Evolutionary conservation across 2,329 filamentous ascomycete genomes (phyloP), one percentile per base, ranked within the genome.

Genomic region (Penicillium psychrosexuale): DNA sequence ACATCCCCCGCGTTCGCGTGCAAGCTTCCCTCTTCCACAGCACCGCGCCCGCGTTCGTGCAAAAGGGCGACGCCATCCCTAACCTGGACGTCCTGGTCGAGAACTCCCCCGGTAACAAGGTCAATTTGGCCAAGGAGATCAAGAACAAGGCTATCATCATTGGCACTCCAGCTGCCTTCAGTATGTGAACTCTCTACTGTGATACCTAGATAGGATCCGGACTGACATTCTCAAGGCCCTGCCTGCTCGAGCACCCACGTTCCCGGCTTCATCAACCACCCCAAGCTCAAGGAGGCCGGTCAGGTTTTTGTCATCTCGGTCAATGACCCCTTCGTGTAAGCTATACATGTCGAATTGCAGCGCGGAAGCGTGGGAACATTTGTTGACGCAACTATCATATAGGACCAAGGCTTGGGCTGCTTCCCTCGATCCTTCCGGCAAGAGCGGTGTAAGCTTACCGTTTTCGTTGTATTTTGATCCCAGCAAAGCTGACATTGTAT

Each of bases 271-370:
- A 88, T 97, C 74, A 86, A 85, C 69, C 88, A 90, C 70, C 82
- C 87, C 52, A 85, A 87, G 72, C 81, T 95, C 65, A 89, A 89
- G 77, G 80, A 87, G 57, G 90, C 89, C 30, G 92, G 91, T 46
- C 81, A 88, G 67, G 89, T 96, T 43, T 96, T 95, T 68, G 90
- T 97, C 38, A 85, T 97, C 53, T 86, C 89, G 15, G 92, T 97
- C 70, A 97, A 97, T 72, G 93, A 97, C 72, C 84, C 91, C 19
- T 97, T 97, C 72, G 92, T 96, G 89, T 95, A 80, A 76, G 89
- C 77, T 44, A 40, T 43, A 33, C 31, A 7, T 31, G 8, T 22
- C 12, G 9, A 19, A 15, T 47, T 12, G 27, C 3, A 31, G 30
- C 13, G 12, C 6, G 37, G 27, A 17, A 48, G 48, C 42, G 38